Base-by-base conservation (phyloP, 192 early-diverging fungal species). In the Backusella psychrophila region DNA sequence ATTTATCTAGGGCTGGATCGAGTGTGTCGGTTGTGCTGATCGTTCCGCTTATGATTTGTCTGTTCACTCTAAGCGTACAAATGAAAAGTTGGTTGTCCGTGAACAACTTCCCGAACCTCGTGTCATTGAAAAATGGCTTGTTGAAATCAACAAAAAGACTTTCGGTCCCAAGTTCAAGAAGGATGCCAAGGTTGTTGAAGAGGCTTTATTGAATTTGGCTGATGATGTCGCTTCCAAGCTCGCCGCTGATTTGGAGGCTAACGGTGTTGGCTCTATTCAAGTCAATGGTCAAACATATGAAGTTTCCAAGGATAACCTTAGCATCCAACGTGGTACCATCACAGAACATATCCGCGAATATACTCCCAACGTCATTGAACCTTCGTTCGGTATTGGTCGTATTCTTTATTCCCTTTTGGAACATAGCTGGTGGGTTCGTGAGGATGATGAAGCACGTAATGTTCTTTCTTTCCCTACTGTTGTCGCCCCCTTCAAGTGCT, bases 1-100 rank as follows among this genome's bases (percentile, higher is more conserved):
- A 41, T 52, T 67, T 19, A 44, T 19, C 23, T 85, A 93, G 83
- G 98, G 98, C 68, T 99, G 98, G 98, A 96, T 98, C 84, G 98
- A 99, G 85, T 97, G 96, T 78, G 98, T 99, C 71, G 98, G 98
- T 71, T 99, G 98, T 83, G 98, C 98, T 63, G 98, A 99, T 79
- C 95, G 98, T 53, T 97, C 96, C 7, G 98, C 98, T 33, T 99
- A 94, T 82, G 98, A 99, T 80, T 87, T 99, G 75, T 94, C 94
- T 63, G 93, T 93, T 29, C 98, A 99, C 86, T 86, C 94, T 33
- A 90, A 89, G 77, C 86, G 86, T 70, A 99, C 98, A 80, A 94
- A 94, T 66, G 92, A 97, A 82, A 96, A 97, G 86, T 87, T 99
- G 68, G 91, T 95, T 74, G 98, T 96, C n/a, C 91, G 95, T 69